Percentiles rank a stretch among this genome's conserved stretches.
phyloP scores from a whole-genome alignment of 2,329 filamentous ascomycete genomes.

The Aspergillus sojae region DNA sequence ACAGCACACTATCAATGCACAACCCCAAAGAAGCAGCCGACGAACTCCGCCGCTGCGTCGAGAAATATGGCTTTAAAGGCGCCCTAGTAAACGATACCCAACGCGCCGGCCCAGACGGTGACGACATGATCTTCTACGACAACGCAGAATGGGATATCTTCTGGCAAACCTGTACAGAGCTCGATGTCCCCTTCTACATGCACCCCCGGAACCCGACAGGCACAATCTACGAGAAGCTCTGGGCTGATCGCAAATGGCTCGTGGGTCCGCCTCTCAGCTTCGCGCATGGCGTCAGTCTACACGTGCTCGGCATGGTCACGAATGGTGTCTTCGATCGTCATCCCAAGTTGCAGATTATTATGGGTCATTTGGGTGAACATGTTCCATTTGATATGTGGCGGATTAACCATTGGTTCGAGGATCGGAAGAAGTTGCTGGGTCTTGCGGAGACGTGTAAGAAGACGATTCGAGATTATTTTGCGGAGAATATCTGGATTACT shows the following conservation, averaged over 20 bases:
- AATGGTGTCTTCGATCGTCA: slow-evolving; percentile 55
- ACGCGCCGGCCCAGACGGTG: slow-evolving; percentile 59
- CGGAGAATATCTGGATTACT: slow-evolving; percentile 46
- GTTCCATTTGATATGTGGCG: slow-evolving; percentile 56
- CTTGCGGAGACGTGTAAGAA: slow-evolving; percentile 45
- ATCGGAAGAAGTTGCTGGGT: slow-evolving; percentile 40
- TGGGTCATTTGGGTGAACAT: slow-evolving; percentile 54
- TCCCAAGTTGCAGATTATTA: slow-evolving; percentile 51
- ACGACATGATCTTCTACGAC: slow-evolving; percentile 68
- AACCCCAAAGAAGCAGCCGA: slow-evolving; percentile 42
- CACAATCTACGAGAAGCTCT: slow-evolving; percentile 60
- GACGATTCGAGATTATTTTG: slow-evolving; percentile 49
- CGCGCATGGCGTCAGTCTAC: slow-evolving; percentile 61
- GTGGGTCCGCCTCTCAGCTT: slow-evolving; percentile 63
- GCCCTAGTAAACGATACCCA: slow-evolving; percentile 66
- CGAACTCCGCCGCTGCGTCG: slow-evolving; percentile 53
- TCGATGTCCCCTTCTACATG: slow-evolving; percentile 67
- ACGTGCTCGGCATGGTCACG: slow-evolving; percentile 56
- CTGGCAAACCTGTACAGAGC: slow-evolving; percentile 60
- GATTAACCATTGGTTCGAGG: slow-evolving; percentile 48
- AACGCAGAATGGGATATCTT: slow-evolving; percentile 60
- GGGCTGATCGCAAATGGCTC: slow-evolving; percentile 61
- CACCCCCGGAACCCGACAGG: slow-evolving; percentile 64
- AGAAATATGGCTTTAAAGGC: slow-evolving; percentile 63
- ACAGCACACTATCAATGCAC: slow-evolving; percentile 44